A percentile compares a stretch with the other conserved stretches of the same genome.
These are phyloP conservation scores for Ophiostoma pallidulum DNA, from an alignment of 2,329 filamentous ascomycete genomes.

Conservation along the genomic window DNA sequence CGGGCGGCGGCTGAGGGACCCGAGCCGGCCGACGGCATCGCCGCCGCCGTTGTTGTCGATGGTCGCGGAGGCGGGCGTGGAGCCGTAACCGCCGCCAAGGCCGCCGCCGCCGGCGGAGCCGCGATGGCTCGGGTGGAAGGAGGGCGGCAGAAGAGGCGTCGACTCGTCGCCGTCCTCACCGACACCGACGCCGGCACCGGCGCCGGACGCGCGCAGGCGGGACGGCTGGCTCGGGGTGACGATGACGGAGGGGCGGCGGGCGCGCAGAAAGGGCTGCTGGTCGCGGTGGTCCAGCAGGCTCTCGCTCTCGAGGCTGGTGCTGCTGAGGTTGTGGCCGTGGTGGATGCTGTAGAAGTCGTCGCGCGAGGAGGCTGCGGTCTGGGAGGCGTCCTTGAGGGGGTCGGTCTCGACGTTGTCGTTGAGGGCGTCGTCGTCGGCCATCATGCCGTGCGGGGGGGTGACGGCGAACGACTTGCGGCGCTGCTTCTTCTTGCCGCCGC, in stretches of 20 bases:
- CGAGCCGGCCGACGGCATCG: constrained; percentile 26
- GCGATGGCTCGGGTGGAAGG: too few species aligned
- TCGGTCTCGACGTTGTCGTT: constrained; percentile 48
- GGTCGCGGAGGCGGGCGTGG: too few species aligned
- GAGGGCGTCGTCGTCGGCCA: constrained; percentile 2
- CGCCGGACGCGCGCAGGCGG: constrained; percentile 17
- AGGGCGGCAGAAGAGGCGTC: constrained; percentile 45
- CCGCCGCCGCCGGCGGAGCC: constrained; percentile 29
- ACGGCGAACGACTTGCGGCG: constrained; percentile 72
- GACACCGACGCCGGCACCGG: constrained; percentile 34
- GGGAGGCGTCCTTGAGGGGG: constrained; percentile 19
- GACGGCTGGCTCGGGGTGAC: constrained; percentile 10
- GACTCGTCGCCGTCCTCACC: constrained; percentile 41
- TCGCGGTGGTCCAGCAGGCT: constrained; percentile 75
- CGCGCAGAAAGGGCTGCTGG: constrained; percentile 50
- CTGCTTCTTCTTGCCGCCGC: constrained; percentile 74
- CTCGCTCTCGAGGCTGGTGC: constrained; percentile 82
- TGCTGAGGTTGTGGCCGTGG: constrained; percentile 55
- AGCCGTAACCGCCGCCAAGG: background rate
- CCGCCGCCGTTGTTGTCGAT: constrained; percentile 31
- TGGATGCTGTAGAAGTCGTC: constrained; percentile 40
- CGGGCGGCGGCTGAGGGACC: constrained; percentile 32
- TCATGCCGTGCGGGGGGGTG: constrained; percentile 14
- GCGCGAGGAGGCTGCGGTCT: constrained; percentile 10
- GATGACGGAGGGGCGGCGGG: constrained; percentile 46